A percentile compares a stretch with the other conserved stretches of the same genome.
Conservation (phyloP, 352 stramenopile species). For the Peronospora destructor region DNA sequence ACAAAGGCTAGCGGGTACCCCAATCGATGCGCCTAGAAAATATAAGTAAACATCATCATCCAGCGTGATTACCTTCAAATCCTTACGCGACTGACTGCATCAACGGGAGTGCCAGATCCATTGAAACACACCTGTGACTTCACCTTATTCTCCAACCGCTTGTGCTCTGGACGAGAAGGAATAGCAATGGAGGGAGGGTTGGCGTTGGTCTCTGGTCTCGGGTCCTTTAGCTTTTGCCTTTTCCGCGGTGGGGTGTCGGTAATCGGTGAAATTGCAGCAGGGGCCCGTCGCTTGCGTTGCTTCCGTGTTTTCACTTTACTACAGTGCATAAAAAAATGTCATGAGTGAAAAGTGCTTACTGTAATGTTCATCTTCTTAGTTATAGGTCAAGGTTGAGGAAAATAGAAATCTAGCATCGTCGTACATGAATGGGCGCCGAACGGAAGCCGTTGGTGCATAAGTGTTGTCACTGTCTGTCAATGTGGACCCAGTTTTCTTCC, state of each 20-base stretch:
- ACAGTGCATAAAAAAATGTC: conserved; percentile 21
- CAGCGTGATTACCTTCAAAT: conserved; percentile 1
- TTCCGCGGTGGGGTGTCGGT: conserved; percentile 15
- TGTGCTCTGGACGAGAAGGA: conserved; percentile 24
- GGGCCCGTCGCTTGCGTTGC: conserved; percentile 27
- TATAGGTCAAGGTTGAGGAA: background rate
- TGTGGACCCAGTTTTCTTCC: conserved; percentile 26
- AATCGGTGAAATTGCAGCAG: conserved; percentile 24
- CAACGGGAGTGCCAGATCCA: background rate
- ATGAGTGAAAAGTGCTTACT: background rate
- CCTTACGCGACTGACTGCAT: no score
- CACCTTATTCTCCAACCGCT: conserved; percentile 32
- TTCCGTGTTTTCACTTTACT: conserved; percentile 25
- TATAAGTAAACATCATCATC: background rate
- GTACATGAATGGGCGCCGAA: conserved; percentile 31
- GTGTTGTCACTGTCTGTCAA: conserved; percentile 17
- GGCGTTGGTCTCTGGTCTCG: conserved; percentile 7
- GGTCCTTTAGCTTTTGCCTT: conserved; percentile 22
- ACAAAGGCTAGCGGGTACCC: conserved; percentile 67
- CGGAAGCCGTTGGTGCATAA: conserved; percentile 23
- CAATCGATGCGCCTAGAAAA: conserved; percentile 48
- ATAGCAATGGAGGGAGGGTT: conserved; percentile 1
- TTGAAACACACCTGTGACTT: conserved; percentile 30
- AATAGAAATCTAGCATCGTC: conserved; percentile 9
- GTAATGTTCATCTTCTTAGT: background rate